Conservation (phyloP, 202 grass and related monocot genomes). For the Miscanthus sacchariflorus region DNA sequence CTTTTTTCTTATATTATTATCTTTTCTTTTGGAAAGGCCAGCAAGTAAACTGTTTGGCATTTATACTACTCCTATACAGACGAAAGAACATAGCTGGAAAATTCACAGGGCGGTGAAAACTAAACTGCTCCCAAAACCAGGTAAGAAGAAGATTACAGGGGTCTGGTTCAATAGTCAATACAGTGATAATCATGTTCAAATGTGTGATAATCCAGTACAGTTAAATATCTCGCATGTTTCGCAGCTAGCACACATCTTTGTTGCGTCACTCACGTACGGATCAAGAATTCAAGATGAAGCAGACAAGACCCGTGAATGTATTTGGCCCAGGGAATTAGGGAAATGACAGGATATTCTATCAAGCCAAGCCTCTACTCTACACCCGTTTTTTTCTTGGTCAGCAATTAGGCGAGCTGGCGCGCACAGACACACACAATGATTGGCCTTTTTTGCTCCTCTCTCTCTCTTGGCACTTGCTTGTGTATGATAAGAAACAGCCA, state of each 20-base stretch:
- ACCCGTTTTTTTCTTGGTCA: neutral
- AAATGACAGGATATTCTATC: neutral
- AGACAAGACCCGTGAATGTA: constrained; percentile 33
- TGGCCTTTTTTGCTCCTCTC: neutral
- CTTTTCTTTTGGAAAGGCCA: neutral
- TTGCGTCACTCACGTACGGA: neutral
- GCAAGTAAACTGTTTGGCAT: neutral
- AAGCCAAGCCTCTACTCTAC: neutral
- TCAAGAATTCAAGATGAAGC: neutral
- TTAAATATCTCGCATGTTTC: neutral
- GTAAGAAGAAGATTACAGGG: neutral
- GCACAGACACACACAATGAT: neutral
- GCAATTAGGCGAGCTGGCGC: constrained; percentile 18
- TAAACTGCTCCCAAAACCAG: neutral
- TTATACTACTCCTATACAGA: neutral
- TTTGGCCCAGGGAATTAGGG: neutral
- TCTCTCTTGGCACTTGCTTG: neutral
- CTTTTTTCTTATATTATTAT: neutral
- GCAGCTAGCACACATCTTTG: neutral
- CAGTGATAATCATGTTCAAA: neutral
- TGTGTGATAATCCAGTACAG: neutral
- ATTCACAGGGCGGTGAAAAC: neutral
- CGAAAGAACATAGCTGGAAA: neutral
- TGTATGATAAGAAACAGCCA: neutral
- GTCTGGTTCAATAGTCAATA: neutral